Base-by-base conservation (phyloP, 2,329 filamentous ascomycete genomes). In the Rugonectria rugulosa region DNA sequence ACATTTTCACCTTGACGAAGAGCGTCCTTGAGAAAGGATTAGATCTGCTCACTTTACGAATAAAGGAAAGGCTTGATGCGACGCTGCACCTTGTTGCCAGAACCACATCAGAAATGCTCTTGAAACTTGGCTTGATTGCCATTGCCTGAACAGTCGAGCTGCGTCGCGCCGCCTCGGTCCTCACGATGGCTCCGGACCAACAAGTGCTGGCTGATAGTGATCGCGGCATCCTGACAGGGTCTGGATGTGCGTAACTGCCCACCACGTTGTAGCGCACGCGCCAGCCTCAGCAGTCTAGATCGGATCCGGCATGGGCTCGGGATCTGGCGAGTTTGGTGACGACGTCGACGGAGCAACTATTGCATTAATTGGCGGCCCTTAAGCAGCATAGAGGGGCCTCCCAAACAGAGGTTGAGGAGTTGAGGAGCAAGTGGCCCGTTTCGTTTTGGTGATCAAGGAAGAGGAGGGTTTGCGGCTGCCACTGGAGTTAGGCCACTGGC, bases 71-170 rank as follows among this genome's bases (percentile, higher is more conserved):
- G 56, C 55, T 57, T 49, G 58, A 60, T 53, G 51, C 47, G 57
- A 59, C 43, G 34, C 52, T 44, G 43, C 55, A 56, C 55, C n/a
- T 46, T 42, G 47, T 38, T 43, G 58, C 49, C 48, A 47, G 56
- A 58, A 54, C 46, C 45, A 42, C 40, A 53, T 56, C 58, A 44
- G 57, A 59, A 57, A 67, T 64, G 50, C 51, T 64, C 50, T 62
- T 54, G 57, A 68, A 58, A 56, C 45, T 65, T 60, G 53, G 59
- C 53, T 61, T 49, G 48, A 59, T 55, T 56, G 61, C 44, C 58
- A 63, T 61, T 67, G 57, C 68, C 68, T 38, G 53, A 70, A 69
- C 41, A 52, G 68, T 70, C 66, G 68, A 70, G 60, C 55, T 70
- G 68, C 68, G 64, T 70, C 60, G 61, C 61, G 65, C 62, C 59